Evolutionary conservation across 805 yeast species (phyloP).

Genomic region (Starmerella etchellsii): DNA sequence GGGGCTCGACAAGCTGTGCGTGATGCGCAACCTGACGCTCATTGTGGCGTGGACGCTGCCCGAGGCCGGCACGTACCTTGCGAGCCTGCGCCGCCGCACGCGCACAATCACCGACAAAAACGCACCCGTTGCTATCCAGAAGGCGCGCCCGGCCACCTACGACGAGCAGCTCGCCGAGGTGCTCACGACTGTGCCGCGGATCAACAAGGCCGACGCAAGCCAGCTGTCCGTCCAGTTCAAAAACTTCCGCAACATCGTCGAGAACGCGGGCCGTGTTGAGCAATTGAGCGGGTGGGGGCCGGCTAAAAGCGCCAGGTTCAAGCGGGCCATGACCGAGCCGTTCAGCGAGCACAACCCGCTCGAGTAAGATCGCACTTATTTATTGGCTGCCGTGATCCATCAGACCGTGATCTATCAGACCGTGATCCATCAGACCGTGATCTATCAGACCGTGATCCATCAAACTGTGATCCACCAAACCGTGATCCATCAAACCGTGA

Average conservation of each 20-base stretch:
- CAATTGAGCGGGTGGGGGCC: constrained; percentile 28
- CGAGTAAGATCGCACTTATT: too few relatives aligned
- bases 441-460: too few relatives aligned
- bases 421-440: too few relatives aligned
- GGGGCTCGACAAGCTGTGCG: constrained; percentile 26
- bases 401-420: too few relatives aligned
- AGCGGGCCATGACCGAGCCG: constrained; percentile 21
- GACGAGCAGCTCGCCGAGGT: constrained; percentile 27
- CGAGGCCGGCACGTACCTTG: constrained; percentile 31
- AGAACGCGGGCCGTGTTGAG: constrained; percentile 20
- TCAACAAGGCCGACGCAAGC: constrained; percentile 30
- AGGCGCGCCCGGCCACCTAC: constrained; percentile 17
- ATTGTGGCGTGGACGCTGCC: constrained; percentile 28
- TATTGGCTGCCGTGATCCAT: too few relatives aligned
- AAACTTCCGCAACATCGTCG: constrained; percentile 23
- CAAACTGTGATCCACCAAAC: too few relatives aligned
- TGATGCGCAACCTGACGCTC: constrained; percentile 26
- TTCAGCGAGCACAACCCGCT: constrained; percentile 17
- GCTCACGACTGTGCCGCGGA: constrained; percentile 27
- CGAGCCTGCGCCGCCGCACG: constrained; percentile 25
- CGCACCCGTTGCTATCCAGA: constrained; percentile 14
- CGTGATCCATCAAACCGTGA: too few relatives aligned
- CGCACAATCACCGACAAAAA: constrained; percentile 24
- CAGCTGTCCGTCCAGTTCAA: constrained; percentile 27
- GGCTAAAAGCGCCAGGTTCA: constrained; percentile 22